Base-by-base conservation (phyloP, 176 grass and related monocot genomes). In the Aegilops umbellulata region DNA sequence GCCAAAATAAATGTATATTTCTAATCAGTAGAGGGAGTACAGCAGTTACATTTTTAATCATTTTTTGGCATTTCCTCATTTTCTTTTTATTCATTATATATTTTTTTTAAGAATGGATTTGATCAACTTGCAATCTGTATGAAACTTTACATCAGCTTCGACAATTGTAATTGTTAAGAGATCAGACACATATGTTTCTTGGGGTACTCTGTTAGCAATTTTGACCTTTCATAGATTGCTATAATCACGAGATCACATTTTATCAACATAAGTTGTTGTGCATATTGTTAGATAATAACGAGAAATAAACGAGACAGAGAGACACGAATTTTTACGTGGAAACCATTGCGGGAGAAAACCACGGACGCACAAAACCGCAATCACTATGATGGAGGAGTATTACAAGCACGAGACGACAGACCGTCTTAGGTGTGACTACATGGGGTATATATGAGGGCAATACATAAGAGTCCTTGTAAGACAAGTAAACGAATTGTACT, bases 1-100 rank as follows among this genome's bases (percentile, higher is more conserved):
- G 51, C 46, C 75, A 94, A 64, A 84, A 78, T 22, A 69, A 63
- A 32, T 85, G 24, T 76, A 49, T 60, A 76, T 60, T 74, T 55
- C 32, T 86, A 6, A 64, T 78, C 4, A 82, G 47, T 78, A 27
- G 20, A 72, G 8, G 27, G 82, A 85, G 8, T 34, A 83, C 2
- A 31, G 15, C 2, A n/a, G 36, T 12, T 31, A 0, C 8, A 55
- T 74, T 83, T 30, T 69, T 76, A 24, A 46, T 46, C 38, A 84
- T 85, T 61, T n/a, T n/a, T n/a, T n/a, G n/a, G 30, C 47, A 11
- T 47, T 77, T 65, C n/a, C n/a, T n/a, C n/a, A n/a, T 88, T 71
- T 91, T 80, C 29, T 11, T 72, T 75, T 73, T 68, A 30, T 46
- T 23, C 64, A n/a, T 82, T 84, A 16, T 42, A 84, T 46, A 80